Percentiles rank a stretch among this genome's conserved stretches.
Conservation (phyloP, 2,329 filamentous ascomycete species). For the Penicillium crustosum region DNA sequence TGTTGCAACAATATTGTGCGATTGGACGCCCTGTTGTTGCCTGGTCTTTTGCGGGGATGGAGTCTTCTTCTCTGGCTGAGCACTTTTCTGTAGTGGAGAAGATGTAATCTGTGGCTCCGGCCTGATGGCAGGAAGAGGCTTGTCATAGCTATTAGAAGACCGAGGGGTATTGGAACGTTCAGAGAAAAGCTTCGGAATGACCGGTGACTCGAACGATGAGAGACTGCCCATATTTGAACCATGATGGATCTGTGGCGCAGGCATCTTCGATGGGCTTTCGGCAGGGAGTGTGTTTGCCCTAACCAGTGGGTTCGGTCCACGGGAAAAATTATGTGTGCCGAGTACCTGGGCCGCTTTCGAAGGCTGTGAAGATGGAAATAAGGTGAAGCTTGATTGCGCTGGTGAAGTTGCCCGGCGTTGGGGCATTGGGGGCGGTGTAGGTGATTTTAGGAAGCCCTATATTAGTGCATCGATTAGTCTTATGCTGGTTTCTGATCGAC, state of each 20-base stretch:
- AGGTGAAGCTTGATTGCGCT: constrained; percentile 36
- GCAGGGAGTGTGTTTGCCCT: constrained; percentile 24
- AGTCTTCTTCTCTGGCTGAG: neutral
- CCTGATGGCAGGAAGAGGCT: constrained; percentile 25
- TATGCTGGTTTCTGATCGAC: neutral
- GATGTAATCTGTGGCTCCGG: constrained; percentile 4
- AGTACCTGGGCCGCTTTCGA: constrained; percentile 33
- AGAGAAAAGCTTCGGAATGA: constrained; percentile 12
- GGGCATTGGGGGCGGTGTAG: constrained; percentile 20
- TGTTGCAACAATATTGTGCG: neutral
- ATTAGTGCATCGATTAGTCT: neutral
- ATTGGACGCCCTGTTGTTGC: neutral
- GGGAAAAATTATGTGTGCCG: constrained; percentile 34
- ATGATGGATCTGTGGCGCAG: constrained; percentile 6
- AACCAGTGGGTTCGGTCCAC: constrained; percentile 27
- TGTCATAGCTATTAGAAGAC: constrained; percentile 20
- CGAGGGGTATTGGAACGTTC: constrained; percentile 14
- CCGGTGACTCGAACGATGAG: constrained; percentile 15
- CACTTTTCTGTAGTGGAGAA: neutral
- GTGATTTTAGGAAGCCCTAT: constrained; percentile 15
- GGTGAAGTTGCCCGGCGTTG: constrained; percentile 41
- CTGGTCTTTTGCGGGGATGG: neutral
- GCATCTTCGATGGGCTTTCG: constrained; percentile 20
- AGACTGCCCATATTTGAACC: constrained; percentile 10
- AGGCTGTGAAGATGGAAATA: constrained; percentile 39